phyloP scores from a whole-genome alignment of 768 basidiomycete species.

The Tricholoma sp. region DNA sequence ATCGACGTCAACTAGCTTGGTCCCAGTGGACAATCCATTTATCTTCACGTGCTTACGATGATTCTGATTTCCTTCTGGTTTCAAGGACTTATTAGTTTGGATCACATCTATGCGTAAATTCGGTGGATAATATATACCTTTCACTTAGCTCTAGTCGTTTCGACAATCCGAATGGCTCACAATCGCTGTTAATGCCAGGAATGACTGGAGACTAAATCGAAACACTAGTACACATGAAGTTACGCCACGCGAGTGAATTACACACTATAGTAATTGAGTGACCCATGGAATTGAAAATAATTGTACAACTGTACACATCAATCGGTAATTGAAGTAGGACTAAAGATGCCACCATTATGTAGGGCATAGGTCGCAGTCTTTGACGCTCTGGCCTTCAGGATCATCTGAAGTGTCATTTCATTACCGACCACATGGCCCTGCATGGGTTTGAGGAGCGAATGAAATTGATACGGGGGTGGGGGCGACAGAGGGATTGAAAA shows the following conservation, averaged over 20 bases:
- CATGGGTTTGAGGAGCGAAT: background rate
- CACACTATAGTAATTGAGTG: background rate
- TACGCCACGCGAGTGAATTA: no score
- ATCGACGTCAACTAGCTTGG: background rate
- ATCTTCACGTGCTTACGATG: background rate
- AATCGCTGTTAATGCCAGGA: no score
- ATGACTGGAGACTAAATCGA: no score
- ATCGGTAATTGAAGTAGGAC: slow-evolving; percentile 8
- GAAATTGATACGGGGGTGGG: background rate
- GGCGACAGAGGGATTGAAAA: slow-evolving; percentile 4
- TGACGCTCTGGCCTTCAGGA: slow-evolving; percentile 14
- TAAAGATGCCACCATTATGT: slow-evolving; percentile 14
- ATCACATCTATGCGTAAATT: no score
- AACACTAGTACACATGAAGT: no score
- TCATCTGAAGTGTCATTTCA: slow-evolving; percentile 2
- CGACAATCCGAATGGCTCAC: no score
- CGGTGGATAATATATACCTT: no score
- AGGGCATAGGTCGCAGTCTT: slow-evolving; percentile 13
- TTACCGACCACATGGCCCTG: background rate
- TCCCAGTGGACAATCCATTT: background rate
- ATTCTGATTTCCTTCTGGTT: background rate
- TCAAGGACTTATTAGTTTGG: no score
- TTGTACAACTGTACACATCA: no score
- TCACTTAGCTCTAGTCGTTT: no score
- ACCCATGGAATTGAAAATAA: background rate